phyloP scores from a whole-genome alignment of 305 asterid species.

The Rubia peregrina region DNA sequence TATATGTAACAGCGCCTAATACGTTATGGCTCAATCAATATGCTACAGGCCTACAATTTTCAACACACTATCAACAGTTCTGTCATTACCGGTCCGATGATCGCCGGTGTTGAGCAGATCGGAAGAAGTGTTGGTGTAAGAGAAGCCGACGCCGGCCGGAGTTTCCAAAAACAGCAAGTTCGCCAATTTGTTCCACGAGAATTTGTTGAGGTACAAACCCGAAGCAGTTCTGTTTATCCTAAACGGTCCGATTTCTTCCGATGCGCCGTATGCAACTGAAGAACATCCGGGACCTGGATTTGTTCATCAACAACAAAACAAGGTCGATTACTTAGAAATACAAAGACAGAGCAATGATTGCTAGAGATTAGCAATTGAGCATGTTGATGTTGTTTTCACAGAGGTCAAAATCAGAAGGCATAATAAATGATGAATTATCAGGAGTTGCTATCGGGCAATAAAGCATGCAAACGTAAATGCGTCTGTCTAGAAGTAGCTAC shows the following conservation, averaged over 20 bases:
- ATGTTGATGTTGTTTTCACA: not conserved
- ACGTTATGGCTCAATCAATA: not conserved
- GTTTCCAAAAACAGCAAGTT: conserved; percentile 77
- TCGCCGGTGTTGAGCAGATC: conserved; percentile 85
- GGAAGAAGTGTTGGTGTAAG: conserved; percentile 71
- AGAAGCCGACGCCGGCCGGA: conserved; percentile 96
- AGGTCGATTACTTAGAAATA: too few species aligned
- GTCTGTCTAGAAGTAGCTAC: not conserved
- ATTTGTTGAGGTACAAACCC: conserved; percentile 62
- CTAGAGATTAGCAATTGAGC: too few species aligned
- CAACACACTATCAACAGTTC: not conserved
- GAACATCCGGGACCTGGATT: conserved; percentile 89
- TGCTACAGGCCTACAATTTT: conserved; percentile 13
- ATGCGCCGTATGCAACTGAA: conserved; percentile 98
- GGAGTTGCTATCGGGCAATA: conserved; percentile 32
- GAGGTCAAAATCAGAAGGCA: conserved; percentile 8
- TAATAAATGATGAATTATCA: conserved; percentile 33
- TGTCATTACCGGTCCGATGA: conserved; percentile 60
- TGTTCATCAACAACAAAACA: not conserved
- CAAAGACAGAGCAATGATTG: too few species aligned
- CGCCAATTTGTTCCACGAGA: conserved; percentile 80
- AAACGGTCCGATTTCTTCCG: conserved; percentile 95
- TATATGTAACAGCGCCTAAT: not conserved
- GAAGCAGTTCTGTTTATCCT: conserved; percentile 54
- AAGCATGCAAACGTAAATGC: conserved; percentile 25